Evolutionary conservation across 495 filamentous ascomycete species (phyloP), one percentile per base, ranked within the genome.

Genomic region (Penicillium egyptiacum): DNA sequence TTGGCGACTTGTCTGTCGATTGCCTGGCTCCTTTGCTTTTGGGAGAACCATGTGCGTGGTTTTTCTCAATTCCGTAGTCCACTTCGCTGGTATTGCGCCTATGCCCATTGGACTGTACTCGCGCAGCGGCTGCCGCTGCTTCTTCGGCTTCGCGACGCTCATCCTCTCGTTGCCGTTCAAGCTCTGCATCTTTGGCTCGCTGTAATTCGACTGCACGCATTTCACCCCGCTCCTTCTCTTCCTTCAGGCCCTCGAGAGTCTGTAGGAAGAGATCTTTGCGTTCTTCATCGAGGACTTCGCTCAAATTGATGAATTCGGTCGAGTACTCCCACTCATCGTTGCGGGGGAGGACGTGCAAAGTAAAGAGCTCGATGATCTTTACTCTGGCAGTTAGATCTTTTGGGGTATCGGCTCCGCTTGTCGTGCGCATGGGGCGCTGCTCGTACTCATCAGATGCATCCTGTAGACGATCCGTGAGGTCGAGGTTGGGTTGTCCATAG

Each of bases 321-420:
- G 94, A 91, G 66, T 97, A 97, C 42, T 93, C 88, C 94, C 95
- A 98, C 75, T 98, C 91, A 33, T 86, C 84, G 62, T 96, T 96
- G 39, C 88, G 82, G 16, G 91, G 86, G 16, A 98, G 85, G 19
- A 98, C 90, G 71, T 98, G 94, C 5, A 98, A 79, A 5, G 89
- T 92, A 62, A 95, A 98, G 1, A 98, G 79, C 73, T 98, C 95
- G 40, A 97, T 86, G 46, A 98, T 87, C 72, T 93, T 90, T 47
- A 96, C 83, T 26, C 91, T 80, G 35, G 87, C 81, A 51, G 82
- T 81, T 17, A 91, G 77, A 66, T 92, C 90, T 52, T 87, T 85
- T 0, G 91, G 90, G 0, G 89, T 92, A 60, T 88, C 83, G 25
- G 90, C 85, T 55, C 88, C 88, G 60, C 75, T 80, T 16, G 73